Conservation (phyloP, 2,329 filamentous ascomycete species). For the Colletotrichum eleusines region DNA sequence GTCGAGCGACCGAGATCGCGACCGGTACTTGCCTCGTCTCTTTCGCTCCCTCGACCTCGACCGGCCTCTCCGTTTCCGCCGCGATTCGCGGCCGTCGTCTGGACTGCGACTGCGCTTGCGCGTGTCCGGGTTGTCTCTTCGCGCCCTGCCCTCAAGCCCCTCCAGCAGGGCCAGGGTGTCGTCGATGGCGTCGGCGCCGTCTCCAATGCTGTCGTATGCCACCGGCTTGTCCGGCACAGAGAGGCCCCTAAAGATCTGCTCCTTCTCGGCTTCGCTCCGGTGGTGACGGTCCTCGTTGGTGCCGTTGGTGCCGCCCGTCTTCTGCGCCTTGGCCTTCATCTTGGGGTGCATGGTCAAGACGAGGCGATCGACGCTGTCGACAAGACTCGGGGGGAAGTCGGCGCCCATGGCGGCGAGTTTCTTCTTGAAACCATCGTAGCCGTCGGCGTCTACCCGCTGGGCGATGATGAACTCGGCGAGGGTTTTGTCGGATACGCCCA, state of each 20-base stretch:
- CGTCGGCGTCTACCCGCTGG: slow-evolving; percentile 81
- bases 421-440: slow-evolving; percentile 79
- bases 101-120: slow-evolving; percentile 73
- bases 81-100: slow-evolving; percentile 60
- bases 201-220: slow-evolving; percentile 48
- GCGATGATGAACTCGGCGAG: slow-evolving; percentile 97
- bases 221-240: slow-evolving; percentile 83
- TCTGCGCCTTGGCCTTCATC: slow-evolving; percentile 72
- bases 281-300: slow-evolving; percentile 57
- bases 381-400: slow-evolving; percentile 85
- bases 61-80: slow-evolving; percentile 56
- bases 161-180: slow-evolving; percentile 95
- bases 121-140: slow-evolving; percentile 55
- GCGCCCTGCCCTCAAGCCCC: slow-evolving; percentile 77
- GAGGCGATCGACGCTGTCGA: slow-evolving; percentile 91
- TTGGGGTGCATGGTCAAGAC: slow-evolving; percentile 92
- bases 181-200: slow-evolving; percentile 78
- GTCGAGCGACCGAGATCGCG: slow-evolving; percentile 55
- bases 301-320: slow-evolving; percentile 47
- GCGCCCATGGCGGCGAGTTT: slow-evolving; percentile 82
- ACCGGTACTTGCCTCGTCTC: slow-evolving; percentile 51
- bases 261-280: slow-evolving; percentile 73
- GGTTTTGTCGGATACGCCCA: slow-evolving; percentile 92
- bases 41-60: slow-evolving; percentile 58
- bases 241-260: slow-evolving; percentile 90